Conservation (phyloP, 1,284 basidiomycete species). For the Leccinum angustisporum region DNA sequence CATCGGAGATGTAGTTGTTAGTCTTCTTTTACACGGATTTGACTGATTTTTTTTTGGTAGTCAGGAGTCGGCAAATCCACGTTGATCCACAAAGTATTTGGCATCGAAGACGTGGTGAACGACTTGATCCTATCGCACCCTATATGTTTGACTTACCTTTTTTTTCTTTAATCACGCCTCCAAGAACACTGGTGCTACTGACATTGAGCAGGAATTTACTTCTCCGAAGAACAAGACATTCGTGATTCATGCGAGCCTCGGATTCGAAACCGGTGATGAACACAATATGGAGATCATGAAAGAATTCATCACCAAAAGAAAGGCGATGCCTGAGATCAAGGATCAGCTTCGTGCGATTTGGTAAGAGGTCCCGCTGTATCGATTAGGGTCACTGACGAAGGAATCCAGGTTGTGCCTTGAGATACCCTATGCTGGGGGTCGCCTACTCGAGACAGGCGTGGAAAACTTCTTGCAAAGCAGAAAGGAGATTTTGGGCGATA, state of each 20-base stretch:
- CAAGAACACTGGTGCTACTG: not conserved
- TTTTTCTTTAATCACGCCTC: constrained; percentile 8
- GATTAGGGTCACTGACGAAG: not conserved
- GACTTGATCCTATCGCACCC: not conserved
- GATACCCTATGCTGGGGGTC: constrained; percentile 15
- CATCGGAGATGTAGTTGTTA: constrained; percentile 14
- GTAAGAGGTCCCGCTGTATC: not conserved
- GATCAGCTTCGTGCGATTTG: constrained; percentile 19
- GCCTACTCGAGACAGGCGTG: constrained; percentile 13
- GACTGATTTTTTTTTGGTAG: constrained; percentile 2
- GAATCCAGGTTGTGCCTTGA: constrained; percentile 18
- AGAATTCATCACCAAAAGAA: constrained; percentile 7
- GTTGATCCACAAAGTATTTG: constrained; percentile 16
- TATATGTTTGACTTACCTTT: not conserved
- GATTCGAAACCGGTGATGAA: constrained; percentile 18
- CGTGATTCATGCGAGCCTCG: constrained; percentile 22
- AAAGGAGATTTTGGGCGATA: constrained; percentile 11
- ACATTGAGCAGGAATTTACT: constrained; percentile 15
- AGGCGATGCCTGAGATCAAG: not conserved
- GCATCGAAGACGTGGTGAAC: constrained; percentile 13
- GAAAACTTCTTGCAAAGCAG: constrained; percentile 17
- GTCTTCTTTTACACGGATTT: not conserved
- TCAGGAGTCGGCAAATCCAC: constrained; percentile 22
- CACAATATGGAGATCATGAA: constrained; percentile 6
- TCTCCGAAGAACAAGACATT: constrained; percentile 10